Percentiles rank a stretch among this genome's conserved stretches.
These are phyloP conservation scores for Epichloe amarillans DNA, from an alignment of 2,329 filamentous ascomycete genomes.

Conservation along the genomic window DNA sequence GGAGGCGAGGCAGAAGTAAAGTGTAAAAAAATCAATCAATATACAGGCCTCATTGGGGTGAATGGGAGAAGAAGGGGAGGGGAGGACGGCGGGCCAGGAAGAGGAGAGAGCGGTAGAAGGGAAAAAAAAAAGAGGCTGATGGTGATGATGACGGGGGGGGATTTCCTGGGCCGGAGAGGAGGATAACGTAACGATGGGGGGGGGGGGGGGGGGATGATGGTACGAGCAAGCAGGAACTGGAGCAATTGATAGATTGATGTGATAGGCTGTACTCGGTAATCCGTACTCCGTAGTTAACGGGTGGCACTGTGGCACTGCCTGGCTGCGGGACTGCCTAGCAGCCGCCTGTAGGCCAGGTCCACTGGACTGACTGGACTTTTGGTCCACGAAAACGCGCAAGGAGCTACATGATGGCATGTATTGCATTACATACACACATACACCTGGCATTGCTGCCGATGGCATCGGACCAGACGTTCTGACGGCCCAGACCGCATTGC, in stretches of 20 bases:
- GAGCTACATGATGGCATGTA: too few relatives aligned
- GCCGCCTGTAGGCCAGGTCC: not conserved
- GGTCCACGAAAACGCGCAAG: not conserved
- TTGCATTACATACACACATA: too few relatives aligned
- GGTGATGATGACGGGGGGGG: constrained; percentile 10
- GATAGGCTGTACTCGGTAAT: not conserved
- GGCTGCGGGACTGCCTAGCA: not conserved
- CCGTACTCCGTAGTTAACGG: not conserved
- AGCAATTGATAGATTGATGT: not conserved
- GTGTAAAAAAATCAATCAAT: constrained; percentile 21
- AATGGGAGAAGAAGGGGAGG: constrained; percentile 4
- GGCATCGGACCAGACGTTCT: not conserved
- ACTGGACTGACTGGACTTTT: too few relatives aligned
- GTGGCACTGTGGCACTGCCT: not conserved
- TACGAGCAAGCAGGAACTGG: constrained; percentile 1
- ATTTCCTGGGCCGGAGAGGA: constrained; percentile 1
- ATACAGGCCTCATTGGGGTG: constrained; percentile 23
- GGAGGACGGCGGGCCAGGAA: constrained; percentile 3
- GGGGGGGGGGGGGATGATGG: too few relatives aligned
- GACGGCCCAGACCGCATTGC: too few relatives aligned
- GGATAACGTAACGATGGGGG: not conserved
- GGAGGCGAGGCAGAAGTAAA: constrained; percentile 16
- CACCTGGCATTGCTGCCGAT: too few relatives aligned
- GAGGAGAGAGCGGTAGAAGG: constrained; percentile 11
- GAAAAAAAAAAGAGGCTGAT: constrained; percentile 11